Evolutionary conservation across 2,329 filamentous ascomycete species (phyloP), one percentile per base, ranked within the genome.

Genomic region (Penicillium sp.): DNA sequence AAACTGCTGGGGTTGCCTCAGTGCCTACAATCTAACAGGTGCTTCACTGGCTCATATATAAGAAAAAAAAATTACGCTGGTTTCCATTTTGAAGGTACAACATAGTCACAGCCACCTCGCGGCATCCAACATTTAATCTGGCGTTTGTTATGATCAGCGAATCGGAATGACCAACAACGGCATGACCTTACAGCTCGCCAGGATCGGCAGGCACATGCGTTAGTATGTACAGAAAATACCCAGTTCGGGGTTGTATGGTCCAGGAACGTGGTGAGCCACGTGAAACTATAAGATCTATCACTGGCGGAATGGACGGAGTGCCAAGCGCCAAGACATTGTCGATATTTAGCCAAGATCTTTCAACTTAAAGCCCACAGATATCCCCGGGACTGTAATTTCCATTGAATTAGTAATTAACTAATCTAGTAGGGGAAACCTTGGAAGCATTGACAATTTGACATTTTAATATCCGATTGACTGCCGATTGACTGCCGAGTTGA

Each of bases 231-330:
- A 48, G 34, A 39, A 39, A 48, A 39, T 27, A 48, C 18, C 38
- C 34, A 48, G 34, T 39, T 48, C 23, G 31, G 16, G 46, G 21
- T n/a, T 39, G 23, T 39, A 39, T 18, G 46, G 34, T 48, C 39
- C 34, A 48, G 46, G 41, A 31, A 44, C 41, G 16, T 48, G 34
- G 46, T 48, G 34, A 48, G 21, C 46, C 46, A 48, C 46, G 46
- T 48, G 46, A n/a, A 48, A 39, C 46, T 48, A 48, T 23, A 48
- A 48, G 46, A 29, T 48, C 18, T 48, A 39, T 48, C 46, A 48
- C 46, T 48, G 46, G 46, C 46, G n/a, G 46, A 39, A 39, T 48
- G 23, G 46, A 48, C 31, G 34, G 18, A 48, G 35, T 48, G 46
- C 46, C 46, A 48, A 48, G 46, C 31, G 46, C 46, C 46, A 35